Evolutionary conservation across 306 rosid species (phyloP).

Genomic region (Prunus mongolica): DNA sequence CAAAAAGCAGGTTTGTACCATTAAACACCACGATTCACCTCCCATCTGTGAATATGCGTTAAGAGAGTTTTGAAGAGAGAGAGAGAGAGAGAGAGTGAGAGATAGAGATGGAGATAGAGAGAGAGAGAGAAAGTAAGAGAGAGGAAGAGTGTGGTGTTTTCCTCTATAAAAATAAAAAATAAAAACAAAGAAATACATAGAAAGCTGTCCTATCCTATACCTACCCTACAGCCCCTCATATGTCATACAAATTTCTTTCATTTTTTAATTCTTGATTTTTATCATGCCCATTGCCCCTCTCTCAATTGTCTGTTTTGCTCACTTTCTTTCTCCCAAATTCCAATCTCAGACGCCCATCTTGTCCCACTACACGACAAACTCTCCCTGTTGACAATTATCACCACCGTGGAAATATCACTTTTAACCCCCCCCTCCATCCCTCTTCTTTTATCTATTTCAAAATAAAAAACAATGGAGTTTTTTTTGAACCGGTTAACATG

Average conservation of each 20-base stretch:
- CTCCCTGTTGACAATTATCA: constrained; percentile 5
- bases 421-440: background rate
- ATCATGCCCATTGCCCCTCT: background rate
- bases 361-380: constrained; percentile 8
- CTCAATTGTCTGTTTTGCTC: background rate
- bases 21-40: constrained; percentile 41
- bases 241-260: background rate
- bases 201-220: constrained; percentile 33
- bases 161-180: background rate
- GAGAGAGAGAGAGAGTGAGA: constrained; percentile 1
- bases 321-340: background rate
- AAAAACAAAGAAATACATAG: background rate
- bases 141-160: background rate
- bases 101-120: background rate
- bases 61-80: background rate
- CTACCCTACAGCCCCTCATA: constrained; percentile 6
- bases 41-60: constrained; percentile 48
- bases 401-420: background rate
- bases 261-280: background rate
- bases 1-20: constrained; percentile 40
- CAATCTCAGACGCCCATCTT: background rate
- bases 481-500: background rate
- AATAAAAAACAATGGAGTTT: background rate
- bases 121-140: background rate
- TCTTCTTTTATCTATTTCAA: no score